These are phyloP conservation scores for Acanthamoeba castellanii DNA, from an alignment of 208 protist genomes.

Conservation along the genomic window DNA sequence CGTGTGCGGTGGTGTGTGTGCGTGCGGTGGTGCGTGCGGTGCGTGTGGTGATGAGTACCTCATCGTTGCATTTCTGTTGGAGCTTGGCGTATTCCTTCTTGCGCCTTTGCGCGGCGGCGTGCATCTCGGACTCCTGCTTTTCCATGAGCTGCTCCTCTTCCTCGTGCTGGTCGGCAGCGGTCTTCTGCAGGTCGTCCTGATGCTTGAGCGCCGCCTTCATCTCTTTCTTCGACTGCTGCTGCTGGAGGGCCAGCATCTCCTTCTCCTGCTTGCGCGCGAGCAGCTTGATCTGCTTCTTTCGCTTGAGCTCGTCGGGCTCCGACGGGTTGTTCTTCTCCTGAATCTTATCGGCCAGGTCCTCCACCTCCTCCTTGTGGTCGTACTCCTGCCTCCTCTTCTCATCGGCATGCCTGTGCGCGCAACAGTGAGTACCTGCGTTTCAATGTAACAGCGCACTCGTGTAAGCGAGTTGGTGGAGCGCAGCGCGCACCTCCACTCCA, in stretches of 20 bases:
- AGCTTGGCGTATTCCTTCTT: constrained; percentile 15
- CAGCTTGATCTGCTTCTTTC: neutral
- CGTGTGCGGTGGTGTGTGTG: neutral
- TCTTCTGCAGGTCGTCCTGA: constrained; percentile 3
- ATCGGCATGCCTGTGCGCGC: neutral
- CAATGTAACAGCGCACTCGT: too few relatives aligned
- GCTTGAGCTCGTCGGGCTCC: constrained; percentile 15
- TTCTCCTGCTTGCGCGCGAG: neutral
- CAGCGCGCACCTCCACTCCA: neutral
- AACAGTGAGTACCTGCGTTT: neutral
- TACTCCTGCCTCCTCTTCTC: constrained; percentile 3
- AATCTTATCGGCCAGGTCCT: constrained; percentile 25
- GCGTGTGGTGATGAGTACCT: neutral
- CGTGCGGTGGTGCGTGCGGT: neutral
- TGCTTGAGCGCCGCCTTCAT: constrained; percentile 5
- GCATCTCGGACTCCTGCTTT: neutral
- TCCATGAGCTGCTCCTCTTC: neutral
- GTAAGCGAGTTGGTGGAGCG: neutral
- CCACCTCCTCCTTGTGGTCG: constrained; percentile 5
- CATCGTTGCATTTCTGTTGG: neutral
- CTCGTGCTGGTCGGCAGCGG: neutral
- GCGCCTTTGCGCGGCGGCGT: neutral
- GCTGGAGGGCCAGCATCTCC: neutral
- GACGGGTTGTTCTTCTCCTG: neutral
- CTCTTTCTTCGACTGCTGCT: neutral